Evolutionary conservation across 108 stramenopile genomes (phyloP).

Genomic region (Aurantiochytrium sp.): DNA sequence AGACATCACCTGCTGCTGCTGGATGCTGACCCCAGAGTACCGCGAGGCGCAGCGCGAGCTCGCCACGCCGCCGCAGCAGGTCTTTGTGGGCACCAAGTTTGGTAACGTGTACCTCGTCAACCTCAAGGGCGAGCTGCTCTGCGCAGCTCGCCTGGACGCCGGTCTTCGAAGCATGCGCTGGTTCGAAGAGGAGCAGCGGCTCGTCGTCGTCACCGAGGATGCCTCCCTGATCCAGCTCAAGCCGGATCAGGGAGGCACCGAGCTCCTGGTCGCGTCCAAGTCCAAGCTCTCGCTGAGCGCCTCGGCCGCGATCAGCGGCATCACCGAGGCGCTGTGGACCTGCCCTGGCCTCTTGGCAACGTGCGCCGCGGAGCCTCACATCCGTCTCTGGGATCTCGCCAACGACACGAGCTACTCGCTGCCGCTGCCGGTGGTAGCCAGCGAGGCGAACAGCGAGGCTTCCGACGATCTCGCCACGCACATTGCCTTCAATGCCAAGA

Average conservation of each 20-base stretch:
- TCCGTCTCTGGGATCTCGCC: constrained; percentile 56
- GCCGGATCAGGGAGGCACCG: not conserved
- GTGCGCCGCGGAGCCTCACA: constrained; percentile 45
- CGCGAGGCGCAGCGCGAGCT: constrained; percentile 10
- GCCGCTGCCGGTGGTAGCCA: constrained; percentile 36
- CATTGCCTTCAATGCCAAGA: constrained; percentile 49
- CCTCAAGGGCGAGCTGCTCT: not conserved
- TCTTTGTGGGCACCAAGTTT: not conserved
- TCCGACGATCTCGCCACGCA: constrained; percentile 39
- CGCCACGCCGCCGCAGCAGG: not conserved
- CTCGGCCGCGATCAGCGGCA: constrained; percentile 30
- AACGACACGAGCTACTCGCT: constrained; percentile 45
- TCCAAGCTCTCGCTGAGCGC: constrained; percentile 51
- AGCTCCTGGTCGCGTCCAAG: constrained; percentile 38
- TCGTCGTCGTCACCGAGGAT: not conserved
- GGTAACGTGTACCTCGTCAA: not conserved
- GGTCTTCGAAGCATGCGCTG: not conserved
- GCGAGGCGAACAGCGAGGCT: constrained; percentile 29
- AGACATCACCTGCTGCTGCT: not conserved
- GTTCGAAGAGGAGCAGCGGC: not conserved
- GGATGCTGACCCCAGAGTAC: constrained; percentile 15
- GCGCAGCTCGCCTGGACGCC: not conserved
- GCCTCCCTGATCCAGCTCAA: not conserved
- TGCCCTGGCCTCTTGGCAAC: constrained; percentile 58
- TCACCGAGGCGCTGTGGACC: constrained; percentile 51